Evolutionary conservation across 495 filamentous ascomycete genomes (phyloP), one percentile per base, ranked within the genome.

Genomic region (Letharia columbiana): DNA sequence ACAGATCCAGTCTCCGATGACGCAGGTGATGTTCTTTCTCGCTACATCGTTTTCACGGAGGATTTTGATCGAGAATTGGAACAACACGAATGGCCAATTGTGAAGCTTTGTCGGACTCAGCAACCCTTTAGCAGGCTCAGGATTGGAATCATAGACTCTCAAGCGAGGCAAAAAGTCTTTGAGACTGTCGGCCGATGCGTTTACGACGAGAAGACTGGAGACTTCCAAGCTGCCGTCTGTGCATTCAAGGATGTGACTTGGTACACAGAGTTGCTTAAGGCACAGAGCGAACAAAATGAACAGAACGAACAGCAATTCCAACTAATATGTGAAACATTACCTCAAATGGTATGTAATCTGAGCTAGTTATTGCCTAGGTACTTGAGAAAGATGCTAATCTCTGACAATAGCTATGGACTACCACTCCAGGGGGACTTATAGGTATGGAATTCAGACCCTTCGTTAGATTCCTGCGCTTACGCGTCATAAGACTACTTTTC

Each of bases 311-410:
- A 83, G 67, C 79, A 87, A 58, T 90, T 91, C 68, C 80, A 83
- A 69, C 74, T 84, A 17, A 90, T 91, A 63, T 87, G 85, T 67
- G 86, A 90, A 63, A 83, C 82, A 23, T 85, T 90, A 77, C 88
- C 88, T 12, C 85, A 87, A 71, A 79, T 89, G 75, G 81, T 84
- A 70, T 31, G 75, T 66, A 60, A 52, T 33, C 12, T 17, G 15
- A 37, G 17, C 15, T 8, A n/a, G 54, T 17, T 57, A 3, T 20
- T 37, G 31, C 54, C 33, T 17, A 57, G 33, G 54, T 2, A n/a
- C 9, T 37, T 37, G 4, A 15, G 15, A 20, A 18, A 37, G 33
- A 33, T 10, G 11, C 45, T 23, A 13, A 60, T 47, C 18, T 31
- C 33, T 42, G 23, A 33, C 10, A 60, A 41, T 33, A 75, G 67